These are phyloP conservation scores for Citrus mangshanensis DNA, from an alignment of 345 rosid genomes.

Conservation along the genomic window DNA sequence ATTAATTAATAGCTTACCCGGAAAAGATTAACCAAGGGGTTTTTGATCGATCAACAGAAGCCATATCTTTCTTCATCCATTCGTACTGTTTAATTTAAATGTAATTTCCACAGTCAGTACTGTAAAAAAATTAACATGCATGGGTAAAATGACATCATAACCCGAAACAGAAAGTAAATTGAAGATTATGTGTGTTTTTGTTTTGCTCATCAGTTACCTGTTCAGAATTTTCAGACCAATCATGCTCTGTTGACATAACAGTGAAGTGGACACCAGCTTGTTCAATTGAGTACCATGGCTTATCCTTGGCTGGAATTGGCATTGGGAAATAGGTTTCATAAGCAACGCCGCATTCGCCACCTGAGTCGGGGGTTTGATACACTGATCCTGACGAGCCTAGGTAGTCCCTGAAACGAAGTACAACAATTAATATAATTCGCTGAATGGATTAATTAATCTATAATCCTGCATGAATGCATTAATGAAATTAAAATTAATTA, in stretches of 20 bases:
- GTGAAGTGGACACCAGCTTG: slow-evolving; percentile 54
- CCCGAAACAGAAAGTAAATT: no score
- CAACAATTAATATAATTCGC: no score
- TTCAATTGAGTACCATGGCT: slow-evolving; percentile 75
- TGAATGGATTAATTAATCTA: no score
- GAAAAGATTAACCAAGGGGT: slow-evolving; percentile 64
- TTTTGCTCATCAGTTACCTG: slow-evolving; percentile 31
- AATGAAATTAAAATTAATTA: no score
- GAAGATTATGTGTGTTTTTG: no score
- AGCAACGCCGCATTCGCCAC: slow-evolving; percentile 74
- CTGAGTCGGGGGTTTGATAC: slow-evolving; percentile 48
- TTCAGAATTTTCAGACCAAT: slow-evolving; percentile 47
- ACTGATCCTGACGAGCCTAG: slow-evolving; percentile 28
- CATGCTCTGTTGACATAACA: slow-evolving; percentile 63
- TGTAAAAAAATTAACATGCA: neutral
- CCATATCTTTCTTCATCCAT: slow-evolving; percentile 61
- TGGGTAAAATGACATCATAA: no score
- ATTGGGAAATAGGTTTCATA: slow-evolving; percentile 68
- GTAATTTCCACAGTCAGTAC: no score
- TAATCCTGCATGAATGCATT: no score
- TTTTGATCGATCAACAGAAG: slow-evolving; percentile 47
- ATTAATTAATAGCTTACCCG: slow-evolving; percentile 35
- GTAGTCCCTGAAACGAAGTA: slow-evolving; percentile 42
- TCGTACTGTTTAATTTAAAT: slow-evolving; percentile 25
- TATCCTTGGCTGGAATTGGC: slow-evolving; percentile 58